Base-by-base conservation (phyloP, 306 rosid genomes). In the Cercis canadensis region DNA sequence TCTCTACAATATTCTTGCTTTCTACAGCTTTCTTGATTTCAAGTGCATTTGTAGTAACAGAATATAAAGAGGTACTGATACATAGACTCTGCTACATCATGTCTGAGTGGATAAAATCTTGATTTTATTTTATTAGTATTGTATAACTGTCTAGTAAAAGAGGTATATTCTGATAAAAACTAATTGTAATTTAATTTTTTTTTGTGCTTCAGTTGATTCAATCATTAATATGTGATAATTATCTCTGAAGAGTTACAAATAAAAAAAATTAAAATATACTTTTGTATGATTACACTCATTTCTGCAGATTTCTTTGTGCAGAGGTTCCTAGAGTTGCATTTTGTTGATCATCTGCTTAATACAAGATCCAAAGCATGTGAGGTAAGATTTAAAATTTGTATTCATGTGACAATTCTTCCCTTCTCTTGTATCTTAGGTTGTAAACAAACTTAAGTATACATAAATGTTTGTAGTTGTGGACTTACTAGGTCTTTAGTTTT, bases 11-110 rank as follows among this genome's bases (percentile, higher is more conserved):
- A 11, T 8, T 68, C 70, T 14, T 79, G 53, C 14, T 72, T 67
- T 79, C 67, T 41, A 55, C 79, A 12, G 71, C 54, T 72, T 78
- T 82, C 69, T 50, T 79, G 49, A 29, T 51, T 32, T 65, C 84
- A 40, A 75, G 79, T 70, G 67, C 62, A 15, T 47, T 72, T 56
- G 31, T 67, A 49, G 54, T 79, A 21, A 44, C 66, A 10, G 79
- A 79, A 43, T 44, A 71, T 62, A 83, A 71, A 75, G 82, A 67
- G 84, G 84, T 79, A 67, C 3, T 9, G 41, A 18, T 56, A 43
- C 31, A 32, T 1, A 10, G 56, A 40, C 11, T 0, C n/a, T 65
- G 37, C 11, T 24, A 32, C 1, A 31, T 31, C 8, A 29, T 55
- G 0, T 55, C 11, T 44, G 11, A 51, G 8, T n/a, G 0, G 4